Conservation (phyloP, 768 basidiomycete genomes). For the Russula brevipes region DNA sequence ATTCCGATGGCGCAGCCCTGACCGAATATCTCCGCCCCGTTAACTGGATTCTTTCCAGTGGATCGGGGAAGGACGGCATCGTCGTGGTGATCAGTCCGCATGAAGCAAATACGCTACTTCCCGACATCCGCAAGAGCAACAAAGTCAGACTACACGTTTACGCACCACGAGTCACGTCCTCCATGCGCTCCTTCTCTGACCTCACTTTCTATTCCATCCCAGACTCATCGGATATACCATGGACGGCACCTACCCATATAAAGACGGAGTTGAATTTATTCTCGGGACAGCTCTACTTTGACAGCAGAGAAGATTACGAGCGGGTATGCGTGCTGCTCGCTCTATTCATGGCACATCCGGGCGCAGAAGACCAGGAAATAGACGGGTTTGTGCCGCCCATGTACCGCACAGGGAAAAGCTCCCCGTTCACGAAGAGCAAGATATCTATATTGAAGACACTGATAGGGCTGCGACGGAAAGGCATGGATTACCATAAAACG, state of each 20-base stretch:
- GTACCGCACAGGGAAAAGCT: not conserved
- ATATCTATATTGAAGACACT: constrained; percentile 4
- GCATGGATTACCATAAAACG: constrained; percentile 4
- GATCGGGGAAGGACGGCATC: not conserved
- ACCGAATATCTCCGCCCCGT: constrained; percentile 20
- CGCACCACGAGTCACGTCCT: constrained; percentile 6
- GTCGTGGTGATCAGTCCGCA: constrained; percentile 16
- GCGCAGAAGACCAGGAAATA: not conserved
- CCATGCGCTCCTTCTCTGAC: constrained; percentile 15
- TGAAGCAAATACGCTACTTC: constrained; percentile 19
- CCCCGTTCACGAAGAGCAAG: constrained; percentile 5
- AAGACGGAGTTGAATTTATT: constrained; percentile 10
- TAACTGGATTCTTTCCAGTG: constrained; percentile 18
- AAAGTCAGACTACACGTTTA: constrained; percentile 16
- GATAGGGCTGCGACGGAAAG: constrained; percentile 11
- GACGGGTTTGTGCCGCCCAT: constrained; percentile 11
- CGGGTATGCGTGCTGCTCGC: constrained; percentile 17
- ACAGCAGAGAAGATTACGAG: constrained; percentile 16
- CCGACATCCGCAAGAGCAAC: constrained; percentile 11
- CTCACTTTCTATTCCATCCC: constrained; percentile 12
- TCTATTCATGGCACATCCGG: constrained; percentile 14
- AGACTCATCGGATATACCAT: not conserved
- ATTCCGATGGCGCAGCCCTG: not conserved
- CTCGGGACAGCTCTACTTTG: constrained; percentile 21
- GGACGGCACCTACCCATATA: constrained; percentile 6